These are phyloP conservation scores for Flaveria robusta DNA, from an alignment of 129 eudicot genomes.

Conservation along the genomic window DNA sequence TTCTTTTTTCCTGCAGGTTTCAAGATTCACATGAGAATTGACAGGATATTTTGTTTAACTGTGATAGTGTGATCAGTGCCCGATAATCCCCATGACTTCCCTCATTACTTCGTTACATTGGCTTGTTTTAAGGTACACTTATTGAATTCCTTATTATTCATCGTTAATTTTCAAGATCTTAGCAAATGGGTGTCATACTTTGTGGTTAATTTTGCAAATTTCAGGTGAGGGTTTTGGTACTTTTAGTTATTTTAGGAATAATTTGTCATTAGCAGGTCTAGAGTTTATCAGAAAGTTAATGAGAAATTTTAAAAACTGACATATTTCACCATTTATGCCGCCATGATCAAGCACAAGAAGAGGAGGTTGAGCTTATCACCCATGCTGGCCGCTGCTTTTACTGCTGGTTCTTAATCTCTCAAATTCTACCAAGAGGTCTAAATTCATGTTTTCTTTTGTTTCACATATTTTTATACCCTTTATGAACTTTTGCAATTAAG, in stretches of 20 bases:
- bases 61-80: no score
- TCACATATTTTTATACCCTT: background rate
- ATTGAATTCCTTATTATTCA: background rate
- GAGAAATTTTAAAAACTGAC: no score
- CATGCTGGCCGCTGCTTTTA: background rate
- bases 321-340: background rate
- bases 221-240: background rate
- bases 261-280: no score
- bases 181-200: background rate
- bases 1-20: no score
- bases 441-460: background rate
- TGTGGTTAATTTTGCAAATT: background rate
- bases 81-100: no score
- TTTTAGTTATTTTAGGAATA: background rate
- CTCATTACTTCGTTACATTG: no score
- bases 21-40: no score
- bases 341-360: background rate
- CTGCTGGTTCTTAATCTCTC: background rate
- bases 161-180: background rate
- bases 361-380: background rate
- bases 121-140: no score
- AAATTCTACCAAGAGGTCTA: background rate
- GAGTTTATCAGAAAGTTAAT: no score
- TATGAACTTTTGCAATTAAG: no score
- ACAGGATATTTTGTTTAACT: no score